Evolutionary conservation across 257 asterid genomes (phyloP).

Genomic region (Penstemon eatonii): DNA sequence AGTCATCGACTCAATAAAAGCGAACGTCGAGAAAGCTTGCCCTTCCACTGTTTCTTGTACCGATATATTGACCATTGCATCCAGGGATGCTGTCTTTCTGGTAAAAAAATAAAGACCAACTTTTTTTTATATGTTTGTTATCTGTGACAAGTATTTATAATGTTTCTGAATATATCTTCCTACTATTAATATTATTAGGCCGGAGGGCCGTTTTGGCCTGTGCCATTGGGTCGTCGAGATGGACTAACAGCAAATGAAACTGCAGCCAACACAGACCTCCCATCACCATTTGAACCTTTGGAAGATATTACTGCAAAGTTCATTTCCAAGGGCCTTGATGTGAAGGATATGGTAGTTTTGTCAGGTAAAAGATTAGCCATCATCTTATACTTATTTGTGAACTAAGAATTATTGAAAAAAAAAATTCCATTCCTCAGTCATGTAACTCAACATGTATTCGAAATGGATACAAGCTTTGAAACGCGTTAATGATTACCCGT

Average conservation of each 20-base stretch:
- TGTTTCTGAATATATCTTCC: not conserved
- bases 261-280: slow-evolving; percentile 65
- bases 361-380: slow-evolving; percentile 43
- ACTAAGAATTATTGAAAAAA: too few relatives aligned
- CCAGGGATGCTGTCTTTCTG: slow-evolving; percentile 66
- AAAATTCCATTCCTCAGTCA: too few relatives aligned
- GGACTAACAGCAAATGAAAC: slow-evolving; percentile 55
- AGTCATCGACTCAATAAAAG: slow-evolving; percentile 67
- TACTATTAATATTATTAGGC: slow-evolving; percentile 29
- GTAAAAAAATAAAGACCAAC: slow-evolving; percentile 28
- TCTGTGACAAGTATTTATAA: not conserved
- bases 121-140: not conserved
- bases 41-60: slow-evolving; percentile 71
- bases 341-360: slow-evolving; percentile 65
- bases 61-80: slow-evolving; percentile 66
- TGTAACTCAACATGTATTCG: not conserved
- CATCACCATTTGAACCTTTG: slow-evolving; percentile 64
- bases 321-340: slow-evolving; percentile 55
- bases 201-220: slow-evolving; percentile 67
- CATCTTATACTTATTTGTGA: too few relatives aligned
- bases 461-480: not conserved
- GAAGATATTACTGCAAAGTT: slow-evolving; percentile 63
- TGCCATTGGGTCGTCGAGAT: slow-evolving; percentile 73
- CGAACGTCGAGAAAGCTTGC: slow-evolving; percentile 63
- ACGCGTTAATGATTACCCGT: too few relatives aligned